phyloP scores from a whole-genome alignment of 192 early-diverging fungal genomes.

The Backusella parvicylindrica region DNA sequence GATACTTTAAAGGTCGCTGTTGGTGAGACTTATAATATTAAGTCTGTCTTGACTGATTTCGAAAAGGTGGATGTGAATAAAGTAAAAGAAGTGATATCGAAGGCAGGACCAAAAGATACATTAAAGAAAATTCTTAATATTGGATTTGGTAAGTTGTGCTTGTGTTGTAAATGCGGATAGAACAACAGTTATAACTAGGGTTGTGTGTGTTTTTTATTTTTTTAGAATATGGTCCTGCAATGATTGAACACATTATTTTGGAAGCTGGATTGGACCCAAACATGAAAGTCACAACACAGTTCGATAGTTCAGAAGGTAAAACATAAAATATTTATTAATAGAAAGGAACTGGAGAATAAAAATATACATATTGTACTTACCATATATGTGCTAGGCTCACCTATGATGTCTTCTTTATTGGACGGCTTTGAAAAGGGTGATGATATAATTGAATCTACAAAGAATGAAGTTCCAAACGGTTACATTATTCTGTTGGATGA shows the following conservation, averaged over 20 bases:
- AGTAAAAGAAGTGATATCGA: slow-evolving; percentile 48
- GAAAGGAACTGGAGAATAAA: not conserved
- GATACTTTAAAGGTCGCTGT: slow-evolving; percentile 77
- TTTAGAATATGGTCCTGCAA: slow-evolving; percentile 78
- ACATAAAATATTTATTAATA: not conserved
- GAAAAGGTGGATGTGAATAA: slow-evolving; percentile 49
- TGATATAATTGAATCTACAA: slow-evolving; percentile 55
- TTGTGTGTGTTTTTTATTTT: not conserved
- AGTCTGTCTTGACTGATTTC: slow-evolving; percentile 49
- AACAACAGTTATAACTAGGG: not conserved
- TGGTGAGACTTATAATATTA: slow-evolving; percentile 75
- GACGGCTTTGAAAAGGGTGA: slow-evolving; percentile 71
- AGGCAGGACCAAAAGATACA: slow-evolving; percentile 59
- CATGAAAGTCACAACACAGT: slow-evolving; percentile 52
- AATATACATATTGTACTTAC: too few species aligned
- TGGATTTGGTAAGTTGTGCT: slow-evolving; percentile 40
- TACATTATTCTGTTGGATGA: slow-evolving; percentile 56
- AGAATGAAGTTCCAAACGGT: slow-evolving; percentile 48
- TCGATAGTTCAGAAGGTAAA: slow-evolving; percentile 53
- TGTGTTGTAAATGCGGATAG: not conserved
- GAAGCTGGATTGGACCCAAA: slow-evolving; percentile 62
- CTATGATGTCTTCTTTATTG: slow-evolving; percentile 56
- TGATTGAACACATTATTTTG: slow-evolving; percentile 81
- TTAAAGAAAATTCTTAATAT: slow-evolving; percentile 66
- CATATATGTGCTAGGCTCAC: slow-evolving; percentile 35